Evolutionary conservation across 2,329 filamentous ascomycete genomes (phyloP), one percentile per base, ranked within the genome.

Genomic region (Trichoderma hamatum): DNA sequence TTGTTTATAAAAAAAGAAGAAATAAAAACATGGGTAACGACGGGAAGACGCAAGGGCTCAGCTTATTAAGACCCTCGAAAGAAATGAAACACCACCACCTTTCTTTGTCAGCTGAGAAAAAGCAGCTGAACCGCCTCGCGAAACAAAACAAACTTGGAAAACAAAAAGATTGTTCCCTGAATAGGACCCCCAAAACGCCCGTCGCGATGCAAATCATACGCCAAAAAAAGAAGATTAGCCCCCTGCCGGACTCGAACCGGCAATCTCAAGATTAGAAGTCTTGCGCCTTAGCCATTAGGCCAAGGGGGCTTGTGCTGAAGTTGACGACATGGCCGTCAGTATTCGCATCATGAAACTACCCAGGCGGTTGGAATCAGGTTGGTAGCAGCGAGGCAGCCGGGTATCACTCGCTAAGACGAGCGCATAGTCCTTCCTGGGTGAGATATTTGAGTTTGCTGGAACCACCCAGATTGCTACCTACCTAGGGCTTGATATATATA

Each of bases 341-440:
- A 54, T 30, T 30, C 26, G 26, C 26, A 54, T 11, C 24, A 54
- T 54, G 51, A 54, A 52, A 21, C n/a, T n/a, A n/a, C n/a, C 32
- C 11, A 14, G 34, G 1, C 11, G 34, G 14, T 36, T 13, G 11
- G 34, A 24, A 36, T 82, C 77, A 70, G 79, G 82, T 19, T 87
- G 77, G 70, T 43, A 16, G 14, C 5, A 10, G 32, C 19, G 36
- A 46, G 43, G 43, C 19, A 9, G 9, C n/a, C 9, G 21, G 43
- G n/a, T 3, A 6, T 21, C n/a, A 3, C 11, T 49, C 43, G 3
- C 43, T 7, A 10, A 49, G 36, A 34, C 9, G 32, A 39, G 36
- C 36, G 10, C 16, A 43, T 43, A 19, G 5, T 19, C n/a, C n/a
- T n/a, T n/a, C n/a, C n/a, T n/a, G n/a, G n/a, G n/a, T n/a, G n/a